Base-by-base conservation (phyloP, 2,329 filamentous ascomycete species). In the Corinectria fuckeliana region DNA sequence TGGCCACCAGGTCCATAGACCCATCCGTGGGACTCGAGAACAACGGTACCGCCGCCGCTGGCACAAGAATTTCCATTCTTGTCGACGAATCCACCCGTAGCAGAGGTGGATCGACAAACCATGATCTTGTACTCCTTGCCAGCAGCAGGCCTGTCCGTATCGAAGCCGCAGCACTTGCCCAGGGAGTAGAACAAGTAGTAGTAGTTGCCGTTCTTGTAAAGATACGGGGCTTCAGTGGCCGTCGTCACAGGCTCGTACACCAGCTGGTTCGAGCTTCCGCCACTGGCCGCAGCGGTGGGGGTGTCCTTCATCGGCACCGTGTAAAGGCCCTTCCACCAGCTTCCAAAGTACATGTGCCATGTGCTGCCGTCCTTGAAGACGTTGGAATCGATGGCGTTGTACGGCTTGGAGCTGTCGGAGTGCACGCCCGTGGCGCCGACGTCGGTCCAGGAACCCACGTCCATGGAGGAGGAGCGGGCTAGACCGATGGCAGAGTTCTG, bases 1-100 rank as follows among this genome's bases (percentile, higher is more conserved):
- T 90, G 87, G 34, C 87, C 87, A 61, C 88, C 88, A 14, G 88
- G 88, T 26, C 84, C 88, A 65, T 90, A 91, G 0, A 89, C 80
- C 23, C 75, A 82, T 5, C 75, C 84, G 64, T 91, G 86, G 13
- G 80, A 85, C 62, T 82, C 80, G 0, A 91, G 77, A 0, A 91
- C 82, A 4, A 84, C 76, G 0, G 84, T 88, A 2, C 88, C 88
- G 8, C 88, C 88, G 28, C 88, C 86, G 2, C 77, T 76, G 61
- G 83, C 82, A 1, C 87, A 90, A 20, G 78, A 73, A n/a, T 70
- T 75, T 2, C 87, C 87, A 44, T 69, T 72, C 54, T 80, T 75
- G 66, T 91, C 88, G 18, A 83, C 84, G 66, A 86, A 91, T 1
- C 76, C 77, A 0, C 85, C 79, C 1, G 78, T 84, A 4, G 81